Evolutionary conservation across 176 grass and related monocot genomes (phyloP), one percentile per base, ranked within the genome.

Genomic region (Oryza australiensis): DNA sequence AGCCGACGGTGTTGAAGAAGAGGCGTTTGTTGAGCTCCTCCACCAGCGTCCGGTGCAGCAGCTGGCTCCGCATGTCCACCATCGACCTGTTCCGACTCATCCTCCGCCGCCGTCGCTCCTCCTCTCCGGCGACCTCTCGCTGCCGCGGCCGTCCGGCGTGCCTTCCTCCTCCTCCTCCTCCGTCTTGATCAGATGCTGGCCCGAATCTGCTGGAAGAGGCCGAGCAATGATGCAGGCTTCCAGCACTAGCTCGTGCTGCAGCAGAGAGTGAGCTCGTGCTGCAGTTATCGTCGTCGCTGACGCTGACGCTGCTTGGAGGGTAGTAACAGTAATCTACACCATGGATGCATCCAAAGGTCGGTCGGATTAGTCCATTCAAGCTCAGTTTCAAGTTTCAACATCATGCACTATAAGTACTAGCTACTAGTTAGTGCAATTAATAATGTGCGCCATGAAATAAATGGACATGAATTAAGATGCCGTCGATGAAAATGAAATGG

Each of bases 1-100:
- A 83, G 28, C 82, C 96, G 40, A 98, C 82, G 12, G 96, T 98
- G 76, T 95, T 98, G 83, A 98, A 98, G 86, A 98, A 98, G 79
- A 95, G 32, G 59, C 96, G 86, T 34, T 93, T 94, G 72, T 93
- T 98, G 82, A 98, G 87, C 84, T 98, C 88, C 73, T 98, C 88
- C 12, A 95, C 38, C 51, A 95, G 82, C 65, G 78, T 91, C 46
- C 86, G 77, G 74, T 95, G 96, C 46, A 98, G 87, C 76, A 95
- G 75, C 63, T 95, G 96, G 77, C 87, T 95, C 43, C 96, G 82
- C 68, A 93, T 35, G 72, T 98, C 90, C 28, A 98, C 90, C 96
- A 95, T 88, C 12, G 96, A 98, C 12, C 87, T 75, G 87, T 98
- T 98, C 63, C 91, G 80, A 33, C 51, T 34, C 84, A 91, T 60